These are phyloP conservation scores for Cicer yamashitae DNA, from an alignment of 306 rosid species.

Conservation along the genomic window DNA sequence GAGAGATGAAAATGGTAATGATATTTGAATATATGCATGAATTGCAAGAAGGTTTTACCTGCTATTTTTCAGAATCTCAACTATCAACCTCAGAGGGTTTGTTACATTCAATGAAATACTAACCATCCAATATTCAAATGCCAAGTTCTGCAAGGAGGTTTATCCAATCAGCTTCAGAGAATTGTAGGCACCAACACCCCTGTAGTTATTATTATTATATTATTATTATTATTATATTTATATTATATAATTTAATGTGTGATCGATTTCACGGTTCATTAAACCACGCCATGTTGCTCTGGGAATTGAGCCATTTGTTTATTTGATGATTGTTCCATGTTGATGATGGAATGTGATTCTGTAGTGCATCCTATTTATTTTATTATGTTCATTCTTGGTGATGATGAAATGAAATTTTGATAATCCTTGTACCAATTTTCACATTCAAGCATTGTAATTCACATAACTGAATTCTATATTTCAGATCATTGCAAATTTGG, in stretches of 20 bases:
- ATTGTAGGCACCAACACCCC: slow-evolving; percentile 36
- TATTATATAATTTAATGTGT: slow-evolving; percentile 28
- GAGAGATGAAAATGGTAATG: slow-evolving; percentile 53
- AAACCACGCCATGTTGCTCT: slow-evolving; percentile 42
- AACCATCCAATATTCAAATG: slow-evolving; percentile 41
- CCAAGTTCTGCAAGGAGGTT: slow-evolving; percentile 31
- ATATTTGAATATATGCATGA: slow-evolving; percentile 38
- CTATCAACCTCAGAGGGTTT: slow-evolving; percentile 26
- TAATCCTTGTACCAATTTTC: slow-evolving; percentile 34
- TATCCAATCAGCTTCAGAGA: slow-evolving; percentile 40
- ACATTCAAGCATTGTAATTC: slow-evolving; percentile 25
- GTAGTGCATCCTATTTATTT: slow-evolving; percentile 35
- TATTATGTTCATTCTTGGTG: slow-evolving; percentile 11
- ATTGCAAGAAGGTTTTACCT: slow-evolving; percentile 39
- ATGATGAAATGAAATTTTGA: slow-evolving; percentile 28
- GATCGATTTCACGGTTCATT: slow-evolving; percentile 43
- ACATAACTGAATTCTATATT: too few species aligned
- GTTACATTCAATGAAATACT: slow-evolving; percentile 4
- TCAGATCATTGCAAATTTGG: too few species aligned
- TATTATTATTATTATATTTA: slow-evolving; percentile 21
- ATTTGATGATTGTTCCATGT: slow-evolving; percentile 45
- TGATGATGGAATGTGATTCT: slow-evolving; percentile 41
- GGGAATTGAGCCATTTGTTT: slow-evolving; percentile 51
- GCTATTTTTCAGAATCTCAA: slow-evolving; percentile 42
- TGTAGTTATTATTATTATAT: slow-evolving; percentile 12